phyloP scores from a whole-genome alignment of 805 yeast genomes.

The Naumovozyma baii region DNA sequence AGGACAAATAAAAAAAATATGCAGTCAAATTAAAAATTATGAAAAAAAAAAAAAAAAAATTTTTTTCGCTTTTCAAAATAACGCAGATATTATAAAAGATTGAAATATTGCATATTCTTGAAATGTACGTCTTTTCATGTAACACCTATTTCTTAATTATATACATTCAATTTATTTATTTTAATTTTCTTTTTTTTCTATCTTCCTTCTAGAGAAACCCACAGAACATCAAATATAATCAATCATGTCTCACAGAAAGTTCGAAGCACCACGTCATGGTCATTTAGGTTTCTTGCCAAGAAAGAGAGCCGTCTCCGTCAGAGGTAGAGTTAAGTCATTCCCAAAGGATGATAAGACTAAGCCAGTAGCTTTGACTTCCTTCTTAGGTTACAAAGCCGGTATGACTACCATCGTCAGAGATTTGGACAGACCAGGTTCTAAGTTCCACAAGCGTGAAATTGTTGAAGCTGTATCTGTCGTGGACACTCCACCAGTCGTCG shows the following conservation, averaged over 20 bases:
- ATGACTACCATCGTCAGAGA: conserved; percentile 99
- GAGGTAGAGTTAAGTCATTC: conserved; percentile 99
- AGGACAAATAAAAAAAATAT: too few species aligned
- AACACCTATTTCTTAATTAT: too few species aligned
- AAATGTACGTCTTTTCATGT: too few species aligned
- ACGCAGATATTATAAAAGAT: too few species aligned
- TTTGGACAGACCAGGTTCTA: conserved; percentile 99
- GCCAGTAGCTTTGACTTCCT: conserved; percentile 98
- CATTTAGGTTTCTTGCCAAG: conserved; percentile 99
- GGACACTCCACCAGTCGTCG: conserved; percentile 97
- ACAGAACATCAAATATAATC: conserved; percentile 3
- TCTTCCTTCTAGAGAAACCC: background rate
- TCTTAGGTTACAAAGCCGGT: conserved; percentile 99
- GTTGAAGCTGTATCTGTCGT: conserved; percentile 99
- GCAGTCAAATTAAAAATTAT: too few species aligned
- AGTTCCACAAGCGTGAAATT: conserved; percentile 99
- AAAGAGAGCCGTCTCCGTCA: conserved; percentile 97
- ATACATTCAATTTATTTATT: too few species aligned
- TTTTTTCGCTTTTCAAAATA: too few species aligned
- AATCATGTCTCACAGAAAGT: conserved; percentile 98
- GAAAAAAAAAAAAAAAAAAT: too few species aligned
- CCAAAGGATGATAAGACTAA: conserved; percentile 96
- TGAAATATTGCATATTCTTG: too few species aligned
- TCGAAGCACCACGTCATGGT: conserved; percentile 99
- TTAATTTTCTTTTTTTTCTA: too few species aligned